Conservation (phyloP, 257 asterid species). For the Forsythia suspensa region DNA sequence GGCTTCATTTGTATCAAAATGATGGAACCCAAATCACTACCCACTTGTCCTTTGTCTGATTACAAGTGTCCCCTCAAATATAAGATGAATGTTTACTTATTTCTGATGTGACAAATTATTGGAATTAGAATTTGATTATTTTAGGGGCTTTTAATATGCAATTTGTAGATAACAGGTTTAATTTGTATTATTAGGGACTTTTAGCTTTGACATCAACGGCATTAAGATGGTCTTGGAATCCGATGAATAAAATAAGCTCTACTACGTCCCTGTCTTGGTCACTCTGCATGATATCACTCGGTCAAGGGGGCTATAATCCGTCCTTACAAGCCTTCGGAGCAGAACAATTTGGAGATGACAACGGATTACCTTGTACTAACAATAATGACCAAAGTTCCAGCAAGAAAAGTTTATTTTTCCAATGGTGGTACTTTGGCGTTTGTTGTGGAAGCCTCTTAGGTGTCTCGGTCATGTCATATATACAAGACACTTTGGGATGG, state of each 20-base stretch:
- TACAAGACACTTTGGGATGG: constrained; percentile 90
- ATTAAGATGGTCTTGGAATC: constrained; percentile 56
- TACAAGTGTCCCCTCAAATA: not conserved
- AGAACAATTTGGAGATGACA: constrained; percentile 60
- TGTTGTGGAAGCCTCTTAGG: constrained; percentile 91
- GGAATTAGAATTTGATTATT: not conserved
- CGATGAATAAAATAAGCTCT: constrained; percentile 30
- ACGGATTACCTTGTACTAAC: constrained; percentile 38
- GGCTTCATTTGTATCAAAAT: not conserved
- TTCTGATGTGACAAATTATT: not conserved
- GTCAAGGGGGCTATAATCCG: constrained; percentile 85
- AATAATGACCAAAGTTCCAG: constrained; percentile 27
- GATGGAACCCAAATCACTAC: constrained; percentile 38
- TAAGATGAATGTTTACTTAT: not conserved
- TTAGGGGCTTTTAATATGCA: too few relatives aligned
- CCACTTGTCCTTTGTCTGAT: constrained; percentile 26
- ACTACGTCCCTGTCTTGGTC: constrained; percentile 56
- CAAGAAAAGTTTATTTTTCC: constrained; percentile 70
- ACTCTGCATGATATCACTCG: constrained; percentile 74
- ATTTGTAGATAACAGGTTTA: not conserved
- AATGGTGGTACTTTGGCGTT: constrained; percentile 90
- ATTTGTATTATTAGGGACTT: constrained; percentile 55
- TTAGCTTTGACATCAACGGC: constrained; percentile 71
- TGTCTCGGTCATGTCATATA: constrained; percentile 70
- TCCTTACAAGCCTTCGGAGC: constrained; percentile 95